A percentile compares a stretch with the other conserved stretches of the same genome.
These are phyloP conservation scores for Floccularia luteovirens DNA, from an alignment of 768 basidiomycete species.

Conservation along the genomic window DNA sequence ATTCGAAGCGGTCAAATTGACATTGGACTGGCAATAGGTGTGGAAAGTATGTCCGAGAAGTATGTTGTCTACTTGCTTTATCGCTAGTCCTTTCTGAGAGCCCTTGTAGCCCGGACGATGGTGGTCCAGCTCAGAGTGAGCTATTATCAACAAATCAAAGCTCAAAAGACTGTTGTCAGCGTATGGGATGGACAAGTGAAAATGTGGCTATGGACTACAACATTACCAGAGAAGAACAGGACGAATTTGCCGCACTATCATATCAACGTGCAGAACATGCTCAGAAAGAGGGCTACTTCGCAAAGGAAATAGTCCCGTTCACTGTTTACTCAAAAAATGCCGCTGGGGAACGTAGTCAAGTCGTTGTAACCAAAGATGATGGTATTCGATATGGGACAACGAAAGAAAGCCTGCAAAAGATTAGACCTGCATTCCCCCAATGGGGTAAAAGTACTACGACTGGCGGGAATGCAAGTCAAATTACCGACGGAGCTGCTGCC, in stretches of 20 bases:
- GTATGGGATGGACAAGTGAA: constrained; percentile 90
- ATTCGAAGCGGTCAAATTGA: constrained; percentile 74
- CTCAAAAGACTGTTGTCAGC: constrained; percentile 54
- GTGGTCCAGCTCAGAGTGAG: constrained; percentile 54
- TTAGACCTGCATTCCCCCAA: constrained; percentile 74
- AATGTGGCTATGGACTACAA: constrained; percentile 74
- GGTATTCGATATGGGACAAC: constrained; percentile 75
- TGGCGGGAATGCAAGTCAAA: constrained; percentile 81
- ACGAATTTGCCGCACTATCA: constrained; percentile 65
- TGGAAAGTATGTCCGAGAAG: constrained; percentile 83
- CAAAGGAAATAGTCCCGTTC: constrained; percentile 70
- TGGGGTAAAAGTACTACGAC: constrained; percentile 72
- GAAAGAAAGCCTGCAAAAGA: constrained; percentile 50
- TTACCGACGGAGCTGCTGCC: constrained; percentile 80
- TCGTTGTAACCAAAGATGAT: constrained; percentile 65
- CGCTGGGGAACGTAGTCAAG: constrained; percentile 41
- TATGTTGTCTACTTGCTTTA: constrained; percentile 19
- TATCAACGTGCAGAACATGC: constrained; percentile 77
- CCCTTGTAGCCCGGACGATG: constrained; percentile 50
- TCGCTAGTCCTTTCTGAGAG: constrained; percentile 1
- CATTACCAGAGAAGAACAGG: constrained; percentile 69
- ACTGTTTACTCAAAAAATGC: constrained; percentile 55
- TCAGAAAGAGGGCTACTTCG: constrained; percentile 57
- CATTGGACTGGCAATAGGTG: constrained; percentile 74
- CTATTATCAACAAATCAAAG: constrained; percentile 46